These are phyloP conservation scores for Cladorrhinum sp. DNA, from an alignment of 2,329 filamentous ascomycete species.

Conservation along the genomic window DNA sequence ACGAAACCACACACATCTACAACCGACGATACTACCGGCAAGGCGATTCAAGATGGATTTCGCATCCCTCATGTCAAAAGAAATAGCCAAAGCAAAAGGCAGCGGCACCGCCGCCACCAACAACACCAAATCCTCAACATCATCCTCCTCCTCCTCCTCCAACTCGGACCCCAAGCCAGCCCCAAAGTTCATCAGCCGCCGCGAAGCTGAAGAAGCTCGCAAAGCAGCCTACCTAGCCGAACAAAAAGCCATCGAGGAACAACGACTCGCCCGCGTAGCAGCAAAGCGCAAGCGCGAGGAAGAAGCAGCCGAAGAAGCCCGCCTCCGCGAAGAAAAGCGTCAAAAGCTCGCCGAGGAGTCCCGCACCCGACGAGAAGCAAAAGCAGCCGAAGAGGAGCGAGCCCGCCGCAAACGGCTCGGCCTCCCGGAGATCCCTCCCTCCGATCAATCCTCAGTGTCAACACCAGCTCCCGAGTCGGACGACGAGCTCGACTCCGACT, in stretches of 20 bases:
- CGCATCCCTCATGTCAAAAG: constrained; percentile 85
- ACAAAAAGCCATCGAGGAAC: constrained; percentile 69
- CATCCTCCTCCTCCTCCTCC: too few relatives aligned
- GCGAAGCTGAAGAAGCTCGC: constrained; percentile 80
- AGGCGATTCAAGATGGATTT: constrained; percentile 73
- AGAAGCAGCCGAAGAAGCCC: constrained; percentile 69
- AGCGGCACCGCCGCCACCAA: constrained; percentile 32
- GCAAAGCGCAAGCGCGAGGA: constrained; percentile 90
- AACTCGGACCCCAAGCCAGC: constrained; percentile 17
- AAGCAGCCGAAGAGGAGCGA: constrained; percentile 70
- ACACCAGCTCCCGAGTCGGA: constrained; percentile 27
- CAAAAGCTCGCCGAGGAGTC: constrained; percentile 78
- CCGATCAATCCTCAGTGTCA: neutral
- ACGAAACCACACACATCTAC: neutral
- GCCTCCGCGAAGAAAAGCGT: constrained; percentile 76
- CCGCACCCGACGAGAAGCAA: constrained; percentile 63
- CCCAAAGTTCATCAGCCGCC: constrained; percentile 75
- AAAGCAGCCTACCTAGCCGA: constrained; percentile 77
- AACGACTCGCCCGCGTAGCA: constrained; percentile 64
- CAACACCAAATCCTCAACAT: constrained; percentile 25
- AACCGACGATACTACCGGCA: neutral
- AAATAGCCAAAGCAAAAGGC: constrained; percentile 78
- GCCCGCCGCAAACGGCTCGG: constrained; percentile 73
- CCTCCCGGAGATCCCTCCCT: constrained; percentile 65
- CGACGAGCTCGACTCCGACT: constrained; percentile 45